A percentile compares a stretch with the other conserved stretches of the same genome.
Conservation (phyloP, 768 basidiomycete genomes). For the Cantharellus anzutake region DNA sequence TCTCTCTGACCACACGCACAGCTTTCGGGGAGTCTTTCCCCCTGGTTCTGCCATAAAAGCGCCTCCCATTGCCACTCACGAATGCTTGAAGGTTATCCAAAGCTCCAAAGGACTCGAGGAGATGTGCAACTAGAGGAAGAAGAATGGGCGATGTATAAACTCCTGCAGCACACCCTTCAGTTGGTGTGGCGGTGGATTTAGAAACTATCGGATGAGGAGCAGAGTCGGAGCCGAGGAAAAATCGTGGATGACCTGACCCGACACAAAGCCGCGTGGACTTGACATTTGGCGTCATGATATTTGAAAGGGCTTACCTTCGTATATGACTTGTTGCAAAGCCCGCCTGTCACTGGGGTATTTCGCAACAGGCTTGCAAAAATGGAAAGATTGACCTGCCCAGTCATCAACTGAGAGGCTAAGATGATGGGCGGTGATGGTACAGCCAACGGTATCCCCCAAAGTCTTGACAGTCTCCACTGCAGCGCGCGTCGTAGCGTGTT, state of each 20-base stretch:
- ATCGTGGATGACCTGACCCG: slow-evolving; percentile 61
- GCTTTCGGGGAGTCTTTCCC: not conserved
- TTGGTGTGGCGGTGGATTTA: slow-evolving; percentile 52
- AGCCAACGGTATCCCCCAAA: slow-evolving; percentile 68
- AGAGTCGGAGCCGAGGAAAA: slow-evolving; percentile 94
- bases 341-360: slow-evolving; percentile 85
- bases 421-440: slow-evolving; percentile 96
- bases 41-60: slow-evolving; percentile 38
- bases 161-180: slow-evolving; percentile 75
- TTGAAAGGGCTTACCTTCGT: slow-evolving; percentile 32
- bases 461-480: slow-evolving; percentile 74
- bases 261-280: not conserved
- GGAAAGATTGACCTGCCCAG: slow-evolving; percentile 88
- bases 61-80: slow-evolving; percentile 56
- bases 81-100: slow-evolving; percentile 68
- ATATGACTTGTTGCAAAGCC: slow-evolving; percentile 60
- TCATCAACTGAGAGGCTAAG: slow-evolving; percentile 86
- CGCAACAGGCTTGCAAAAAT: slow-evolving; percentile 96
- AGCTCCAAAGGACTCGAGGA: slow-evolving; percentile 75
- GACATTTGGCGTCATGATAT: not conserved
- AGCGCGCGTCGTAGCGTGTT: slow-evolving; percentile 87
- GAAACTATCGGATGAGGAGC: slow-evolving; percentile 68
- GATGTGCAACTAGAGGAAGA: slow-evolving; percentile 72
- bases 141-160: slow-evolving; percentile 90
- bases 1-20: slow-evolving; percentile 15